Base-by-base conservation (phyloP, 2,329 filamentous ascomycete genomes). In the Fusarium xylarioides region DNA sequence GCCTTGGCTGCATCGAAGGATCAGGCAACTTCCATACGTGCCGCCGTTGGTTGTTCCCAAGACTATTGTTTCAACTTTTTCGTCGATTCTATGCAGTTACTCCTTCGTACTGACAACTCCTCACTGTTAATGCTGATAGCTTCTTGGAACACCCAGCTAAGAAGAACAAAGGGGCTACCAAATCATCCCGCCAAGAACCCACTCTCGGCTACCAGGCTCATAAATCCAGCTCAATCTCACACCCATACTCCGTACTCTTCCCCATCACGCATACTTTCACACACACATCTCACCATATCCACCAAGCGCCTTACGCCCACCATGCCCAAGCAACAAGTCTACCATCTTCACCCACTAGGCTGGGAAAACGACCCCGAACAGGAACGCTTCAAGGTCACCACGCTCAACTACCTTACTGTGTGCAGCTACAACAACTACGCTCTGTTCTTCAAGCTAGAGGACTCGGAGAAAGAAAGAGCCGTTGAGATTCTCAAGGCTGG, bases 351-450 rank as follows among this genome's bases (percentile, higher is more conserved):
- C 43, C 81, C 82, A 1, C 52, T 60, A 1, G 81, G 80, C 18
- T 73, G 68, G 70, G 68, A 65, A 12, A 59, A 59, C 30, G 70
- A 70, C 47, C 60, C 70, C 28, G 56, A 73, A 19, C 68, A 71
- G 43, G 70, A 73, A 14, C 74, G 78, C 2, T 80, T 81, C 68
- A 80, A 79, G 57, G 66, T 84, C 28, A 81, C 82, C 3, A 83
- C 79, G 0, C 78, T 85, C 8, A 81, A 84, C 77, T 80, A 82
- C 43, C 61, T 82, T 37, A 75, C 79, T 0, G 76, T 69, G 1
- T 76, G 73, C 40, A 77, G 71, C 18, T 85, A 83, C 68, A 83
- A 80, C 56, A 82, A 82, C 66, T 85, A 82, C 28, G 80, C 80
- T 0, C 62, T 85, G 0, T 84, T 84, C 67, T 85, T 85, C 71